phyloP scores from a whole-genome alignment of 768 basidiomycete genomes.

The Daedaleopsis nitida region DNA sequence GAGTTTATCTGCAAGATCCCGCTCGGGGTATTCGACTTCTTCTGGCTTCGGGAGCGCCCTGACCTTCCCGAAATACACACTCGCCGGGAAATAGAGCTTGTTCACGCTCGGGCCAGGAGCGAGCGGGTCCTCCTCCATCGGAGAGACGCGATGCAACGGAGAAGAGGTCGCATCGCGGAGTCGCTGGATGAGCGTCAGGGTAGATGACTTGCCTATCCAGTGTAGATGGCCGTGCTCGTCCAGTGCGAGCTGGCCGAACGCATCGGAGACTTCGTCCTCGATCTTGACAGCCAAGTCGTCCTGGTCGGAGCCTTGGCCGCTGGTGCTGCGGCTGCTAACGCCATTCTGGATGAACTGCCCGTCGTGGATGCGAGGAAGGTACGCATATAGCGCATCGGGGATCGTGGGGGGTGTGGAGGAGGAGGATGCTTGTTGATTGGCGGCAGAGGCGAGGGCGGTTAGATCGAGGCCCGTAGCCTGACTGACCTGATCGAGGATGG shows the following conservation, averaged over 20 bases:
- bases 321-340: conserved; percentile 23
- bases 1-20: conserved; percentile 85
- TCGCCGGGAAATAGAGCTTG: conserved; percentile 86
- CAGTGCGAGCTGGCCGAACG: conserved; percentile 84
- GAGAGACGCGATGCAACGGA: conserved; percentile 75
- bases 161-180: conserved; percentile 77
- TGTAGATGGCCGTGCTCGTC: conserved; percentile 90
- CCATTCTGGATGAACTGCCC: conserved; percentile 12
- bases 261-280: conserved; percentile 80
- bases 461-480: conserved; percentile 47
- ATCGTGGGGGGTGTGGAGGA: conserved; percentile 15
- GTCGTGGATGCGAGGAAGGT: conserved; percentile 25
- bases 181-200: conserved; percentile 90
- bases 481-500: conserved; percentile 73
- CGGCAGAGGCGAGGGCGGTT: conserved; percentile 17
- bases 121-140: conserved; percentile 81
- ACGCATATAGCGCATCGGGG: conserved; percentile 24
- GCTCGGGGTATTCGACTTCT: conserved; percentile 84
- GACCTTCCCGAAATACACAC: conserved; percentile 85
- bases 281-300: conserved; percentile 49
- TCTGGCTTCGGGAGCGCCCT: conserved; percentile 80
- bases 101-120: conserved; percentile 80
- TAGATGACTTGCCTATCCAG: conserved; percentile 91
- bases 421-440: conserved; percentile 5
- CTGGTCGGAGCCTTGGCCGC: conserved; percentile 30